Base-by-base conservation (phyloP, 768 basidiomycete species). In the Psilocybe cyanescens region DNA sequence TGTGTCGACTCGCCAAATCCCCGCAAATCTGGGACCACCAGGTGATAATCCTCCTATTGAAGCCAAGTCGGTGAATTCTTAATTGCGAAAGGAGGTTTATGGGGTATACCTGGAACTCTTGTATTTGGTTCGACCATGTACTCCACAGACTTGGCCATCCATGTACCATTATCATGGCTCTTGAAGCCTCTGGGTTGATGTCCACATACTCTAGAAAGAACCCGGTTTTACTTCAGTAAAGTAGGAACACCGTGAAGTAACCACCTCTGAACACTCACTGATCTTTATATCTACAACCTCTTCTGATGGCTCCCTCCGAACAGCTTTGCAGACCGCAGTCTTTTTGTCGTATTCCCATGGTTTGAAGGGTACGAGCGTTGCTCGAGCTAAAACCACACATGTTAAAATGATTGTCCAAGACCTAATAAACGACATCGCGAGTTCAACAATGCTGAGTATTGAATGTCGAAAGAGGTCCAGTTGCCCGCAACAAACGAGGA, bases 61-160 rank as follows among this genome's bases (percentile, higher is more conserved):
- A 16, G 3, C 45, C 51, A 56, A 46, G 50, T 41, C 7, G 1
- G 4, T 46, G 9, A 28, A n/a, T 24, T 24, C 24, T 24, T 29
- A 30, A 29, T 19, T 9, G n/a, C 1, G 6, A 44, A 30, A 35
- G 35, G 37, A 49, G 35, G 39, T 17, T 11, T 37, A 41, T 19
- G 17, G 24, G 16, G 62, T 69, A 33, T 64, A 83, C 90, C 76
- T 86, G 72, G 70, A 92, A 87, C 61, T 84, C 82, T 54, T 84
- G 74, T 16, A 92, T 90, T 68, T 92, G 91, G 33, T 81, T 81
- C 37, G 86, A 80, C 91, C 90, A 92, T 17, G 82, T 83, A 57
- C 85, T 87, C 91, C 91, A 92, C 3, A 91, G 71, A 64, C 86
- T 81, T 0, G 91, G 91, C 91, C 91, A 92, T 3, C 91, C 91